A percentile compares a stretch with the other conserved stretches of the same genome.
Evolutionary conservation across 192 early-diverging fungal genomes (phyloP).

Genomic region (Pilaira anomala): DNA sequence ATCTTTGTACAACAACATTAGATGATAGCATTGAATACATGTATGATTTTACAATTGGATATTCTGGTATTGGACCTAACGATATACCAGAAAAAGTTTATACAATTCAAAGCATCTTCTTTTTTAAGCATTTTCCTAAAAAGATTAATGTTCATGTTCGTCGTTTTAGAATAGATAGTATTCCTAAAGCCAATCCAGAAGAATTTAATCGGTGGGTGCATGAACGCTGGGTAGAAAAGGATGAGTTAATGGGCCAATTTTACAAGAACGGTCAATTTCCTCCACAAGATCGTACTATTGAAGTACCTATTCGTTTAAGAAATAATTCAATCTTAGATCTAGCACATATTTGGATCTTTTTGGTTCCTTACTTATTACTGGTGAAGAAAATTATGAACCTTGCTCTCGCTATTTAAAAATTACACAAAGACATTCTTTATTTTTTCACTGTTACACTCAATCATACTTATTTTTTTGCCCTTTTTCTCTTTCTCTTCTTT

Average conservation of each 20-base stretch:
- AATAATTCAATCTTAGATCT: conserved; percentile 67
- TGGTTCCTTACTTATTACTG: conserved; percentile 7
- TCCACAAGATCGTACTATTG: not conserved
- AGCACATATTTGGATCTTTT: conserved; percentile 56
- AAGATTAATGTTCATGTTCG: conserved; percentile 83
- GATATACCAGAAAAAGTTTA: conserved; percentile 78
- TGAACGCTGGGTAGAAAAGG: conserved; percentile 79
- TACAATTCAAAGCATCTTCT: conserved; percentile 72
- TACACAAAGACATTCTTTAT: not conserved
- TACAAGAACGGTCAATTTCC: conserved; percentile 75
- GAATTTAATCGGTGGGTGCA: conserved; percentile 76
- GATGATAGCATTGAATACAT: conserved; percentile 65
- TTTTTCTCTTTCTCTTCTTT: not conserved
- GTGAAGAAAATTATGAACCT: conserved; percentile 71
- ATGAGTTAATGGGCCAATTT: conserved; percentile 74
- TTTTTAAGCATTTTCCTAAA: conserved; percentile 66
- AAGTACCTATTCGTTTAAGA: not conserved
- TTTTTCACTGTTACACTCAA: not conserved
- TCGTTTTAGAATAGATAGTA: conserved; percentile 55
- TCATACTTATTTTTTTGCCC: not conserved
- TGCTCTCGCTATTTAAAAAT: conserved; percentile 23
- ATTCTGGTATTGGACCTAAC: conserved; percentile 67
- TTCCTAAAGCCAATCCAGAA: conserved; percentile 67
- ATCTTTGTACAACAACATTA: conserved; percentile 65
- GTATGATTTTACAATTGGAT: conserved; percentile 89